Evolutionary conservation across 1,284 basidiomycete genomes (phyloP).

Genomic region (Irpex lacteus): DNA sequence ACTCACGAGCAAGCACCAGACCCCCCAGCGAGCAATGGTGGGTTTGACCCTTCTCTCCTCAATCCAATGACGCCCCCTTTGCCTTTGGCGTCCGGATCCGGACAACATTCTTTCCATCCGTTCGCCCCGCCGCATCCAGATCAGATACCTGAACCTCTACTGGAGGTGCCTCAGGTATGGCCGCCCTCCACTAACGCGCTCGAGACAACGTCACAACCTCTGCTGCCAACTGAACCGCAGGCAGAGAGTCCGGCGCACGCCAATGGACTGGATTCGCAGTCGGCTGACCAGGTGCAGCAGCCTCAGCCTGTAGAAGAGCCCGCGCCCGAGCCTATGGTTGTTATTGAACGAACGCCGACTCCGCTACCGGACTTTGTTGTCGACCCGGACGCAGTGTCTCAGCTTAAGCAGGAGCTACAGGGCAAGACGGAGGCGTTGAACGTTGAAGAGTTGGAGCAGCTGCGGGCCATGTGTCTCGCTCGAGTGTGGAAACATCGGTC

Average conservation of each 20-base stretch:
- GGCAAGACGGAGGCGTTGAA: slow-evolving; percentile 57
- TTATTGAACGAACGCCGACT: slow-evolving; percentile 56
- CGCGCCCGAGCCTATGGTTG: slow-evolving; percentile 40
- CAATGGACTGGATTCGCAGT: neutral
- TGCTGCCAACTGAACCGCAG: neutral
- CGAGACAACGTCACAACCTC: neutral
- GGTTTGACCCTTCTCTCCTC: slow-evolving; percentile 54
- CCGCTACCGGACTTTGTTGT: slow-evolving; percentile 68
- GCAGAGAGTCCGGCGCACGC: neutral
- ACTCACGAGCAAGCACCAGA: neutral
- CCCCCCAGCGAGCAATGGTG: slow-evolving; percentile 22
- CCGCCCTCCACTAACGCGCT: neutral
- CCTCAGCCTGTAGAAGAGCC: slow-evolving; percentile 27
- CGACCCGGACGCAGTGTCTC: slow-evolving; percentile 41
- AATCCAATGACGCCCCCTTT: slow-evolving; percentile 42
- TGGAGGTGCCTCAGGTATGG: no score
- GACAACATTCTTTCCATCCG: neutral
- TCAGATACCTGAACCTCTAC: neutral
- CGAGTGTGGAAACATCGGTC: slow-evolving; percentile 77
- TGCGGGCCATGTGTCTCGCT: slow-evolving; percentile 82
- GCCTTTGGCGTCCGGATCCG: neutral
- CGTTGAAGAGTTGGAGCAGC: slow-evolving; percentile 91
- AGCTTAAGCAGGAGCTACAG: slow-evolving; percentile 46
- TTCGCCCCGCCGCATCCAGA: slow-evolving; percentile 15
- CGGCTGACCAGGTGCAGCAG: neutral